Evolutionary conservation across 1,284 basidiomycete genomes (phyloP), one percentile per base, ranked within the genome.

Genomic region (Puccinia novopanici): DNA sequence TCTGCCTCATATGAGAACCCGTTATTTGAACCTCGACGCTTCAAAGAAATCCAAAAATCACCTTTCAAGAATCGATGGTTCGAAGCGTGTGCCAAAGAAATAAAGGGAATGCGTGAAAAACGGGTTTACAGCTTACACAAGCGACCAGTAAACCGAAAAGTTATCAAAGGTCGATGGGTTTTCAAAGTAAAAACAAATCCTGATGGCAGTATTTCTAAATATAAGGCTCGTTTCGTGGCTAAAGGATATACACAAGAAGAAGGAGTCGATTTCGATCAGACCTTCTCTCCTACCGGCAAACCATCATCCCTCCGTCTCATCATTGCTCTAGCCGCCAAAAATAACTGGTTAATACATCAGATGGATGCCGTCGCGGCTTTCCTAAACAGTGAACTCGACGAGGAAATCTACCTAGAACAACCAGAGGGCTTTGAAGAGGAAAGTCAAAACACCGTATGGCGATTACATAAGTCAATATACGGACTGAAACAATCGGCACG

Each of bases 191-290:
- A 82, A 45, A n/a, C 24, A n/a, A 19, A 55, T 9, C 42, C 54
- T 15, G 40, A 78, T 27, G 75, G 74, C 37, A 50, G 27, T 24
- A 40, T 77, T 2, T 30, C 40, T 17, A 27, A 67, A 45, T 79
- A 82, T 70, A 81, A 82, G 61, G 67, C 77, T 19, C 24, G 82
- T 50, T 76, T 75, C n/a, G 75, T 78, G 22, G 81, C 81, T 37
- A 65, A 80, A 40, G 80, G 82, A 55, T 82, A 50, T 77, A 24
- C 22, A 6, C 82, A 82, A 67, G 30, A 24, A 34, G 52, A 80
- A 40, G 81, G 81, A 9, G 24, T 54, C 24, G 63, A 82, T 24
- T 82, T 68, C 68, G 27, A 37, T 37, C 74, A 82, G 57, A 81
- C 75, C 27, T 82, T 72, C 73, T 61, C 77, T 6, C 45, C 45